Base-by-base conservation (phyloP, 2,329 filamentous ascomycete species). In the Aspergillus sp. region DNA sequence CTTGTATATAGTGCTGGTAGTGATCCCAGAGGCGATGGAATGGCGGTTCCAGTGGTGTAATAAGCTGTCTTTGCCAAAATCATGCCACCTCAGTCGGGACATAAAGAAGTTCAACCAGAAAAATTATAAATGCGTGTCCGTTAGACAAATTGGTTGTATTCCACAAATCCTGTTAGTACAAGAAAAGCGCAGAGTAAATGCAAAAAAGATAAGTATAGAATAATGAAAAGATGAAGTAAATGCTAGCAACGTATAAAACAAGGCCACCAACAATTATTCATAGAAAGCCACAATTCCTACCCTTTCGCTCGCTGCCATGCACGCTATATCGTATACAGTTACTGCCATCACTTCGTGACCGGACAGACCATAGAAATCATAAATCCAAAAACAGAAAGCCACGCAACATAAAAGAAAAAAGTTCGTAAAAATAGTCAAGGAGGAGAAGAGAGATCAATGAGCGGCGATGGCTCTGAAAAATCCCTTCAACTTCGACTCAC, bases 1-100 rank as follows among this genome's bases (percentile, higher is more conserved):
- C 74, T 80, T 6, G 77, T 97, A 2, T 97, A 88, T 80, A 94
- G 87, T 43, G 91, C 83, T 0, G 91, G 90, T 0, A 96, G 90
- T 64, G 91, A 98, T 72, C 77, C 81, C 56, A 79, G 93, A 47
- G 91, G 87, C 0, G 91, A 98, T 67, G 91, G 93, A 7, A 75
- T 76, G 56, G 80, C 82, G n/a, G 69, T 82, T 49, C 80, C 81
- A 26, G 42, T 51, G 27, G 27, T 56, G 34, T 57, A 34, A 46
- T 37, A 11, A 12, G 19, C 7, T 19, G 6, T 19, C 19, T 19
- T 19, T 4, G 19, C 19, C 19, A 19, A 19, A 19, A 19, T 4
- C 19, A 19, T 19, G 19, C 19, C 19, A 19, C 19, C 19, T 19
- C 19, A 19, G 19, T 19, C 19, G 19, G 19, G 19, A 19, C 19